Conservation (phyloP, 306 rosid species). For the Albizia julibrissin region DNA sequence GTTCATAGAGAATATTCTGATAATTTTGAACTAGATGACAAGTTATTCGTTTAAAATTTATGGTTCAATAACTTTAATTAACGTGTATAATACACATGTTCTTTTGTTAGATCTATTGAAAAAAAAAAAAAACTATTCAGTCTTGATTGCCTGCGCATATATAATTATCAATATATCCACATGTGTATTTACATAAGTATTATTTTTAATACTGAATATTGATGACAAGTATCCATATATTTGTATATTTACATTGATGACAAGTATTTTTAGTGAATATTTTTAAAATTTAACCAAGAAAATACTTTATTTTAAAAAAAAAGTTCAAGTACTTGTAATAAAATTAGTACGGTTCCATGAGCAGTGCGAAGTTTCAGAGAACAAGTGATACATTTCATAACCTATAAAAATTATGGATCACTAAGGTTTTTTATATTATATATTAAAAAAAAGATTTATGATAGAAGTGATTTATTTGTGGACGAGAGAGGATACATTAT, state of each 20-base stretch:
- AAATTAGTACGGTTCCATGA: not conserved
- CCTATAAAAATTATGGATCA: not conserved
- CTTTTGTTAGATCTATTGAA: not conserved
- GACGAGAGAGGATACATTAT: not conserved
- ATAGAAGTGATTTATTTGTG: not conserved
- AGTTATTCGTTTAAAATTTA: not conserved
- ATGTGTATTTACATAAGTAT: not conserved
- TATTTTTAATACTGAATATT: not conserved
- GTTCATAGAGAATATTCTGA: not conserved
- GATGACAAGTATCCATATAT: too few relatives aligned
- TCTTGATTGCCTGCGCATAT: not conserved
- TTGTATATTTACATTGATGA: not conserved
- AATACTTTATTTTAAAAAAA: too few relatives aligned
- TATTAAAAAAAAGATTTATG: too few relatives aligned
- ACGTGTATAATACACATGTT: not conserved
- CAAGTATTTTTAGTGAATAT: not conserved
- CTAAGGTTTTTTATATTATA: too few relatives aligned
- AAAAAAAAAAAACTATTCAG: not conserved
- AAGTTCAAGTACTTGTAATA: too few relatives aligned
- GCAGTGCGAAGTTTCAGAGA: not conserved
- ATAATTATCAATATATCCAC: not conserved
- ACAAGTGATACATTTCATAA: not conserved
- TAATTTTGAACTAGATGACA: not conserved
- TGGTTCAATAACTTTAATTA: not conserved
- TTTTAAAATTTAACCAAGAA: not conserved